Evolutionary conservation across 2,329 filamentous ascomycete species (phyloP).

Genomic region (Aspergillus arachidicola): DNA sequence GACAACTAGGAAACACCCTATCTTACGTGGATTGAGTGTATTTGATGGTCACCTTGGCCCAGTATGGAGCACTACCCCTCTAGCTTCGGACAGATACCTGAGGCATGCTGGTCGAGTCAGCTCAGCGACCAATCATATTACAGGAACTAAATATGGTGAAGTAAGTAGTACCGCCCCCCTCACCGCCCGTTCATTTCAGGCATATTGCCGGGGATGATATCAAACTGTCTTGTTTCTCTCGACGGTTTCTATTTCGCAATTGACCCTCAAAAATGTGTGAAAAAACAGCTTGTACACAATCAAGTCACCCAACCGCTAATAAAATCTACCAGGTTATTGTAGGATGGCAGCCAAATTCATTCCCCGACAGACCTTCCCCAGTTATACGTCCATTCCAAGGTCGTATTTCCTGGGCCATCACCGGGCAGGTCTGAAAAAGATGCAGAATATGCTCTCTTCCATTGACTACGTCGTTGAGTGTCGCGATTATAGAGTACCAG

Average conservation of each 20-base stretch:
- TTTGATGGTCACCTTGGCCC: no score
- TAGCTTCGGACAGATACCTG: background rate
- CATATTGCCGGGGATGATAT: background rate
- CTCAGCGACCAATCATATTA: background rate
- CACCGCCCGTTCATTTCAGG: conserved; percentile 9
- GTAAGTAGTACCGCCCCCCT: conserved; percentile 6
- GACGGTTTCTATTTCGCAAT: background rate
- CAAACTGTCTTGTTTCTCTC: conserved; percentile 2
- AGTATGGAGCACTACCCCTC: background rate
- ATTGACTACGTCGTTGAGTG: conserved; percentile 93
- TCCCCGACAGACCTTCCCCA: conserved; percentile 72
- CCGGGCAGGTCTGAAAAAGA: conserved; percentile 74
- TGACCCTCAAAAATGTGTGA: conserved; percentile 3
- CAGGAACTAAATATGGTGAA: background rate
- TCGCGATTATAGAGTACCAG: conserved; percentile 85
- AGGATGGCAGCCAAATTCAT: conserved; percentile 58
- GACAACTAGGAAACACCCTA: background rate
- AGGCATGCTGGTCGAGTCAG: background rate
- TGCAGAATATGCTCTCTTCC: conserved; percentile 76
- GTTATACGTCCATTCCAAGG: conserved; percentile 74
- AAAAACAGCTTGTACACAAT: conserved; percentile 3
- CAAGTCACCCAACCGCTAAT: background rate
- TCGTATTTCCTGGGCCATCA: conserved; percentile 97
- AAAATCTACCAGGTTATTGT: background rate
- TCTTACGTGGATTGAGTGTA: background rate